A percentile compares a stretch with the other conserved stretches of the same genome.
phyloP scores from a whole-genome alignment of 352 stramenopile species.

The Phytopythium ostracodes region DNA sequence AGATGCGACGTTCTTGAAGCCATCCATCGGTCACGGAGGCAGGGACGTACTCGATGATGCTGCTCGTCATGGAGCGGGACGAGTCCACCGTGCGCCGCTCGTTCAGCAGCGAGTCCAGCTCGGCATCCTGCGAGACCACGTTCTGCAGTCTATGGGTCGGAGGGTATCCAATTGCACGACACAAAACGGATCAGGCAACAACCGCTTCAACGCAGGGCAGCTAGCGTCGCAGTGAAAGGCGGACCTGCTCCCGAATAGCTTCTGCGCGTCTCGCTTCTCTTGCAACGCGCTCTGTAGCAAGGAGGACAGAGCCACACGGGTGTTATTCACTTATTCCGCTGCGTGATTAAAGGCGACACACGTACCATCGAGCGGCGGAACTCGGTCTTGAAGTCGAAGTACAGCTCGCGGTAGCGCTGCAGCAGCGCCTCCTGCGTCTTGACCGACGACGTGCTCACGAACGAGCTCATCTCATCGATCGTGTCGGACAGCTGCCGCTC shows the following conservation, averaged over 20 bases:
- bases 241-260: slow-evolving; percentile 78
- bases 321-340: neutral
- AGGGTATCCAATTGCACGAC: too few relatives aligned
- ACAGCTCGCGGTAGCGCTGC: slow-evolving; percentile 94
- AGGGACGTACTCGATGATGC: slow-evolving; percentile 68
- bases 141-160: slow-evolving; percentile 29
- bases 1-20: too few relatives aligned
- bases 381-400: slow-evolving; percentile 95
- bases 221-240: neutral
- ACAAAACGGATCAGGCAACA: slow-evolving; percentile 2
- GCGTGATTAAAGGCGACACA: neutral
- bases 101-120: slow-evolving; percentile 79
- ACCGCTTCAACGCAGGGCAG: neutral
- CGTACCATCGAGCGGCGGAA: slow-evolving; percentile 88
- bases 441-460: slow-evolving; percentile 58
- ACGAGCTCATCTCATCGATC: slow-evolving; percentile 84
- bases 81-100: slow-evolving; percentile 78
- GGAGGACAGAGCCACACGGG: neutral
- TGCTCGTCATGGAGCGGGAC: slow-evolving; percentile 75
- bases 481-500: slow-evolving; percentile 63
- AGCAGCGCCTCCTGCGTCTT: slow-evolving; percentile 88
- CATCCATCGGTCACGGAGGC: neutral
- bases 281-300: slow-evolving; percentile 62
- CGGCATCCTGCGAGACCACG: slow-evolving; percentile 47
- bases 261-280: slow-evolving; percentile 79